A percentile compares a stretch with the other conserved stretches of the same genome.
Evolutionary conservation across 2,329 filamentous ascomycete genomes (phyloP).

Genomic region (Penicillium thymicola): DNA sequence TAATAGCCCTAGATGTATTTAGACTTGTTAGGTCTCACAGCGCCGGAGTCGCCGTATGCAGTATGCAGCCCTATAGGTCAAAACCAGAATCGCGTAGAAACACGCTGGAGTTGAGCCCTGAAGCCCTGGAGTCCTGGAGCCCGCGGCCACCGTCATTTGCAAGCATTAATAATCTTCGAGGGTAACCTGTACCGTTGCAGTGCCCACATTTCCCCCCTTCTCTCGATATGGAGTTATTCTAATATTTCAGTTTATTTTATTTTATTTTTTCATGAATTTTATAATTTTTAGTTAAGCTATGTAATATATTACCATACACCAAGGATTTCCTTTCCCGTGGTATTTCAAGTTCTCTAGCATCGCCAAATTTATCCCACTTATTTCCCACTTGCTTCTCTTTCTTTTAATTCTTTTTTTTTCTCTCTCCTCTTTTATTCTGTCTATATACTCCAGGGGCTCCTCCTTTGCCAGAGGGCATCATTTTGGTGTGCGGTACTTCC

Average conservation of each 20-base stretch:
- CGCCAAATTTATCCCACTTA: conserved; percentile 25
- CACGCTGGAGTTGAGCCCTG: background rate
- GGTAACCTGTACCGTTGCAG: conserved; percentile 8
- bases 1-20: background rate
- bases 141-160: background rate
- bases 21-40: conserved; percentile 1
- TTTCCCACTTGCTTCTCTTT: conserved; percentile 8
- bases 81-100: background rate
- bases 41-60: conserved; percentile 8
- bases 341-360: conserved; percentile 21
- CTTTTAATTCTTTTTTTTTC: background rate
- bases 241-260: background rate
- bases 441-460: conserved; percentile 6
- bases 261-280: background rate
- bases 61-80: conserved; percentile 10
- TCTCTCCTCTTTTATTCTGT: background rate
- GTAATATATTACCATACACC: conserved; percentile 7
- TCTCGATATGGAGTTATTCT: background rate
- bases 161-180: conserved; percentile 4
- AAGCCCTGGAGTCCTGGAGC: background rate
- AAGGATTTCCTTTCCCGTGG: conserved; percentile 5
- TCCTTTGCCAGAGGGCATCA: background rate
- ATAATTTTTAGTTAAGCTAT: background rate
- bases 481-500: conserved; percentile 2
- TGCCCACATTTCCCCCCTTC: conserved; percentile 9